Evolutionary conservation across 1,284 basidiomycete species (phyloP), one percentile per base, ranked within the genome.

Genomic region (Wallemia mellicola): DNA sequence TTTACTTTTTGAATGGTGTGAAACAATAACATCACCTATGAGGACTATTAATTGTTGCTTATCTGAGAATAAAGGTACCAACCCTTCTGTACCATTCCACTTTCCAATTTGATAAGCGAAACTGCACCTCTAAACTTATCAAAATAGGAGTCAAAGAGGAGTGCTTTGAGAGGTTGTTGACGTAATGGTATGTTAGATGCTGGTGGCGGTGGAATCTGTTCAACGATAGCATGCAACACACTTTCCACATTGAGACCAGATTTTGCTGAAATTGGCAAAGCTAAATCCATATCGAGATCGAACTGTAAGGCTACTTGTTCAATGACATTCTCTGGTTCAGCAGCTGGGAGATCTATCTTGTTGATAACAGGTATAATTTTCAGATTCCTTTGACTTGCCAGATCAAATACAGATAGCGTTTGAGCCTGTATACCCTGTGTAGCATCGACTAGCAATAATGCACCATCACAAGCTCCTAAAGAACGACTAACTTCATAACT

Each of bases 351-450:
- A 70, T 94, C 88, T 67, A 92, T 86, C 77, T 98, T 98, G 73
- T 96, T 98, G 58, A 96, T 74, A 22, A 95, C 83, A 1, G 92
- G 88, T 48, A 98, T 83, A 60, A 98, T 83, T 32, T 76, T 81
- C 24, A 96, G 72, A 1, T 83, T 80, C 58, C 81, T 77, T 67
- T 89, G 85, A 65, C 77, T 76, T 0, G 91, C 91, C 59, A 85
- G 79, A 64, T 92, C 84, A 65, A 85, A 92, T 2, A 98, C 94
- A 0, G 87, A 92, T 60, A 99, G 81, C 2, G 91, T 88, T 70
- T 99, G 94, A 0, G 94, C 92, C 71, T 99, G 94, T 2, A 99
- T 82, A 15, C 92, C 92, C 74, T 96, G 92, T 55, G 87, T 89
- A 15, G 91, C 87, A 67, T 99, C 92, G 0, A 98, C 88, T 1